A percentile compares a stretch with the other conserved stretches of the same genome.
These are phyloP conservation scores for Poronia punctata DNA, from an alignment of 495 filamentous ascomycete genomes.

Conservation along the genomic window DNA sequence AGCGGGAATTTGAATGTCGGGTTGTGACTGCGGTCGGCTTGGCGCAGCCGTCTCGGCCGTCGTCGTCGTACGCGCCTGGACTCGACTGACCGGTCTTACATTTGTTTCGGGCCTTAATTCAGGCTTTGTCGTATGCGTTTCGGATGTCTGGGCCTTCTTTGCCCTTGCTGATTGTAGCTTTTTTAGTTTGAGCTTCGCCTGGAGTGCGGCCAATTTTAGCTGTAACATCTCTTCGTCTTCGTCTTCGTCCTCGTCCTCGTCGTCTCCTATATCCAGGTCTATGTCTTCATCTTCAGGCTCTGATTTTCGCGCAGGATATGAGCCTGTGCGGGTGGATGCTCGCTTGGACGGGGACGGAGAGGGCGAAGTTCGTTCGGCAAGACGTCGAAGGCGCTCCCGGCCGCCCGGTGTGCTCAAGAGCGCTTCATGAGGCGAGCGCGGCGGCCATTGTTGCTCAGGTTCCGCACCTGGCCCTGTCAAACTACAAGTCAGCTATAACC, in stretches of 20 bases:
- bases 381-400: conserved; percentile 59
- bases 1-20: conserved; percentile 66
- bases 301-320: background rate
- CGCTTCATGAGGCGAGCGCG: conserved; percentile 76
- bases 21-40: conserved; percentile 30
- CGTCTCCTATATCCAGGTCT: conserved; percentile 50
- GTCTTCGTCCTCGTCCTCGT: conserved; percentile 84
- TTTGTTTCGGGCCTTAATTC: conserved; percentile 13
- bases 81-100: conserved; percentile 13
- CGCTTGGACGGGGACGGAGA: conserved; percentile 53
- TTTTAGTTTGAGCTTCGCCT: conserved; percentile 84
- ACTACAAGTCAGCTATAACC: background rate
- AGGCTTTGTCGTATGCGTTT: conserved; percentile 16
- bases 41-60: conserved; percentile 12
- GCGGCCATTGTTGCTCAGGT: conserved; percentile 66
- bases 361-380: conserved; percentile 55
- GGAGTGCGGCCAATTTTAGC: conserved; percentile 75
- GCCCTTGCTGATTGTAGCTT: conserved; percentile 60
- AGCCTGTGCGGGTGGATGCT: conserved; percentile 2
- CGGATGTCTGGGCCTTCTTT: conserved; percentile 25
- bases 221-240: conserved; percentile 89
- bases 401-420: conserved; percentile 76
- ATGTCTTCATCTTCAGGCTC: conserved; percentile 24
- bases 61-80: conserved; percentile 14
- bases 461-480: conserved; percentile 17